phyloP scores from a whole-genome alignment of 2,329 filamentous ascomycete species.

The Aspergillus pseudoviridinutans region DNA sequence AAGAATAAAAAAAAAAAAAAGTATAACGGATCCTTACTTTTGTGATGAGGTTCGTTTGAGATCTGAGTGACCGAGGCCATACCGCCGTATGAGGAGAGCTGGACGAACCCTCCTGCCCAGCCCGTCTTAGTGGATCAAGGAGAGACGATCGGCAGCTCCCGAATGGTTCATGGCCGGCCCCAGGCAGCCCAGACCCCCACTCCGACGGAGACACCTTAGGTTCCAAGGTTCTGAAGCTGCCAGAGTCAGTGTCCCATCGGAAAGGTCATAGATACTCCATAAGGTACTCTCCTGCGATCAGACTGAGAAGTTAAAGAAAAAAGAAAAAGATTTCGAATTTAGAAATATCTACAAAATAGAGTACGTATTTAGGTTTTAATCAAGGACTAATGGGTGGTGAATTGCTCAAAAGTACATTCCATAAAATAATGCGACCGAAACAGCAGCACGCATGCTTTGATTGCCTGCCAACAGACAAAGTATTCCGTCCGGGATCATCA shows the following conservation, averaged over 20 bases:
- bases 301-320: background rate
- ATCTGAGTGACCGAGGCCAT: background rate
- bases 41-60: background rate
- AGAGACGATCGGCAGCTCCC: slow-evolving; percentile 8
- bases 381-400: background rate
- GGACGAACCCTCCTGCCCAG: background rate
- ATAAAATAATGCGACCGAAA: background rate
- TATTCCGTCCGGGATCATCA: background rate
- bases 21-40: background rate
- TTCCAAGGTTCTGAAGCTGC: background rate
- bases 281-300: background rate
- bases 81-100: background rate
- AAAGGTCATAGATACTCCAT: no score
- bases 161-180: slow-evolving; percentile 7
- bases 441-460: background rate
- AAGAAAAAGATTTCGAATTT: no score
- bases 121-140: background rate
- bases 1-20: background rate
- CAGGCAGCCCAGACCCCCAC: background rate
- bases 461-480: no score
- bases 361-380: background rate
- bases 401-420: no score
- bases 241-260: no score
- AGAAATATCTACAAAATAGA: background rate
- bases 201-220: background rate